Base-by-base conservation (phyloP, 2,329 filamentous ascomycete species). In the Alternaria hordeiaustralica region DNA sequence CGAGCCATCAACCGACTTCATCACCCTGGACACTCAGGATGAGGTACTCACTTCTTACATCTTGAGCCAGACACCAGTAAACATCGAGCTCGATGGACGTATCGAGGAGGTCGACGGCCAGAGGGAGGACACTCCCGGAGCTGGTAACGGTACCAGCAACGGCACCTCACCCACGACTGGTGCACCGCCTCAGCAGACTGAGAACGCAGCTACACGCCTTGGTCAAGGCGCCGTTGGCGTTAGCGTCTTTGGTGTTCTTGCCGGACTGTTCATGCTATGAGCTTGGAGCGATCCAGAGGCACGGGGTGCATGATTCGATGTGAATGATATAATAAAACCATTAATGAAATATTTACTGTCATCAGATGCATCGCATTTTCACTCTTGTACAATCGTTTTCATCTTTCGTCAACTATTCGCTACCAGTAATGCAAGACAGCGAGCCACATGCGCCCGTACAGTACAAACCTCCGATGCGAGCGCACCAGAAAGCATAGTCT, bases 11-110 rank as follows among this genome's bases (percentile, higher is more conserved):
- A 78, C 73, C 8, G 77, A 82, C n/a, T 84, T 85, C 47, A 76
- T 82, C 28, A 81, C 79, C 6, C 80, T 88, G 3, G 86, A 87
- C 25, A 84, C 82, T 1, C 83, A 87, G 73, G 86, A 87, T 46
- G 82, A 87, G 70, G 85, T 88, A 0, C 80, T 88, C 3, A 81
- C 82, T 6, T 72, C 78, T 36, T 88, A 89, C 67, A 81, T 89
- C 44, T 65, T 80, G 63, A 76, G 79, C 5, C 75, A 83, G 56
- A 84, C 79, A 55, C 87, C 87, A 1, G 78, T 89, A 28, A 75
- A 84, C 44, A 82, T 85, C 33, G 75, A 81, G 64, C 74, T 89
- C 1, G 84, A 87, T 62, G 82, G 82, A 2, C 79, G 84, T 6
- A 85, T 87, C 25, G 74, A 78, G 30, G 68, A 68, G 20, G 77